These are phyloP conservation scores for Allium fistulosum DNA, from an alignment of 106 monocot genomes.

Conservation along the genomic window DNA sequence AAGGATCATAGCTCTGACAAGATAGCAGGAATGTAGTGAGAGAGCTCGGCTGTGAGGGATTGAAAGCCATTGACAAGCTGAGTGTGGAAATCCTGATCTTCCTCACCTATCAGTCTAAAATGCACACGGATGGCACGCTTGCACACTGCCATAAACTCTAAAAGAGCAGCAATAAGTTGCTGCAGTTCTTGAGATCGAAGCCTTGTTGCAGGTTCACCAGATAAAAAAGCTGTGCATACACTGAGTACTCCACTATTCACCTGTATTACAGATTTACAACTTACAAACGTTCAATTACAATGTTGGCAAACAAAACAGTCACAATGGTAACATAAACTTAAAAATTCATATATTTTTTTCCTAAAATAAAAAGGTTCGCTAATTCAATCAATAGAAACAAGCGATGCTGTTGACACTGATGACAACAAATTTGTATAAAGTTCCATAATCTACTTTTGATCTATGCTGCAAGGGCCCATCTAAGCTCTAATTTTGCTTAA, in stretches of 20 bases:
- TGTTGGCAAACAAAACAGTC: not conserved
- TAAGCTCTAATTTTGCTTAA: no score
- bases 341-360: not conserved
- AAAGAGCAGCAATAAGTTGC: constrained; percentile 92
- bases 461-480: no score
- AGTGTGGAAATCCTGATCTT: constrained; percentile 98
- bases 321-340: not conserved
- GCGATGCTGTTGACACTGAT: not conserved
- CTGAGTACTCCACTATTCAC: constrained; percentile 98
- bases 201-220: constrained; percentile 94
- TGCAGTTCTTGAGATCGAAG: constrained; percentile 97
- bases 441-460: no score
- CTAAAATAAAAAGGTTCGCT: not conserved
- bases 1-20: constrained; percentile 74
- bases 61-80: constrained; percentile 99
- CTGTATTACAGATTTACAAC: constrained; percentile 27
- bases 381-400: no score
- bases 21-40: constrained; percentile 98
- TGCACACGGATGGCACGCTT: constrained; percentile 97
- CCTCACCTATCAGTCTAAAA: constrained; percentile 92
- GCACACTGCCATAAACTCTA: constrained; percentile 99
- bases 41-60: constrained; percentile 96
- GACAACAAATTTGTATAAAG: not conserved
- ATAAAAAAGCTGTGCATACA: constrained; percentile 92
- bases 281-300: not conserved